These are phyloP conservation scores for Arachnomyces sp. DNA, from an alignment of 2,329 filamentous ascomycete species.

Conservation along the genomic window DNA sequence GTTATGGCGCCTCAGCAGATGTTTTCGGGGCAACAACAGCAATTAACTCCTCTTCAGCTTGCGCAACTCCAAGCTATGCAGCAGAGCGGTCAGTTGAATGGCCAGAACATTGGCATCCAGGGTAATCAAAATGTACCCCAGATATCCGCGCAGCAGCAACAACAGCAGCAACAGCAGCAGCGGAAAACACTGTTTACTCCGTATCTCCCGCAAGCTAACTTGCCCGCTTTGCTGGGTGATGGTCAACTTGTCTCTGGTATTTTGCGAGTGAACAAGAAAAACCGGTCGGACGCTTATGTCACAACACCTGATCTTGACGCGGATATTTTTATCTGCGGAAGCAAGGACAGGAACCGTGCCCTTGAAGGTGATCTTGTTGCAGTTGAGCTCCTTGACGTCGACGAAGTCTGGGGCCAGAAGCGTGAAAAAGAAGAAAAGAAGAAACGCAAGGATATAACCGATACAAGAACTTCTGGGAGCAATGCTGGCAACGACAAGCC, in stretches of 20 bases:
- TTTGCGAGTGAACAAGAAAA: constrained; percentile 98
- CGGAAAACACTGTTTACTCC: constrained; percentile 98
- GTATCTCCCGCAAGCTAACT: constrained; percentile 87
- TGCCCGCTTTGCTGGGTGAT: constrained; percentile 82
- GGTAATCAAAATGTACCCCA: constrained; percentile 64
- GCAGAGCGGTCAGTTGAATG: constrained; percentile 78
- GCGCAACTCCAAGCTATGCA: constrained; percentile 61
- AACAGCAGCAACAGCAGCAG: constrained; percentile 77
- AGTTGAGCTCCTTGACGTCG: constrained; percentile 90
- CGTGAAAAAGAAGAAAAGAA: constrained; percentile 99
- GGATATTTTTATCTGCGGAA: constrained; percentile 98
- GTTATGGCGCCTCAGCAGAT: constrained; percentile 70
- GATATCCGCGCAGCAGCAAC: constrained; percentile 49
- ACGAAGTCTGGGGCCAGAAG: constrained; percentile 98
- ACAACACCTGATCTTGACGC: constrained; percentile 91
- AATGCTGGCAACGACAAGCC: constrained; percentile 61
- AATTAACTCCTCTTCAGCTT: constrained; percentile 73
- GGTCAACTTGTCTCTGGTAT: constrained; percentile 94
- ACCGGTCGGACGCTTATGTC: constrained; percentile 95
- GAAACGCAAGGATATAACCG: constrained; percentile 98
- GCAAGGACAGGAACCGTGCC: constrained; percentile 95
- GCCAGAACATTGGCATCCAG: constrained; percentile 61
- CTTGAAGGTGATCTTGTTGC: constrained; percentile 94
- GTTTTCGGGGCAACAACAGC: constrained; percentile 57
- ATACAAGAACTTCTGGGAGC: constrained; percentile 65